Percentiles rank a stretch among this genome's conserved stretches.
Conservation (phyloP, 768 basidiomycete genomes). For the Tylopilus subfusipes region DNA sequence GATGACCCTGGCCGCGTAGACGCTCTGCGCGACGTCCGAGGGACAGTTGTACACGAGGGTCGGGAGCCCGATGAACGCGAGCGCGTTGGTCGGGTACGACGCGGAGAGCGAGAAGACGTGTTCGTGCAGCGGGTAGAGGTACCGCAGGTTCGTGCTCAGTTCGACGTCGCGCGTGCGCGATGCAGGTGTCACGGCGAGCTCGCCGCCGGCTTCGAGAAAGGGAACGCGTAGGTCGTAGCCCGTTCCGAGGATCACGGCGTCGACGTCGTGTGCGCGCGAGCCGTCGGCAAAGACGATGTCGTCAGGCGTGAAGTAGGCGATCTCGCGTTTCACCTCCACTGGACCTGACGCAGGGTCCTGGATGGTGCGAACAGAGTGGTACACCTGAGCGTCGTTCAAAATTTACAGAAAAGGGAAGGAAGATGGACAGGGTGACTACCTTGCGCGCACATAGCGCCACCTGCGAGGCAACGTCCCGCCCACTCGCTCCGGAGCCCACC, state of each 20-base stretch:
- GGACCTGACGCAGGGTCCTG: constrained; percentile 12
- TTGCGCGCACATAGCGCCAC: constrained; percentile 37
- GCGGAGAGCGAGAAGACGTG: constrained; percentile 53
- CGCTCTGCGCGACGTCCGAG: constrained; percentile 47
- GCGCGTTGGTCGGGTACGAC: constrained; percentile 2
- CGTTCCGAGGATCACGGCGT: constrained; percentile 50
- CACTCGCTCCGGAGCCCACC: constrained; percentile 46
- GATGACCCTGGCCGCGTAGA: constrained; percentile 45
- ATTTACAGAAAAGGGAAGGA: neutral
- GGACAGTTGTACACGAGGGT: constrained; percentile 46
- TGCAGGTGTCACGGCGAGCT: constrained; percentile 16
- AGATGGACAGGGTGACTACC: constrained; percentile 30
- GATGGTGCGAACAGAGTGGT: constrained; percentile 36
- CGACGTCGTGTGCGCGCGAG: constrained; percentile 36
- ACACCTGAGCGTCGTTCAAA: constrained; percentile 20
- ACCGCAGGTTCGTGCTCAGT: constrained; percentile 48
- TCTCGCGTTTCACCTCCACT: constrained; percentile 39
- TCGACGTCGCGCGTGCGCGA: constrained; percentile 8
- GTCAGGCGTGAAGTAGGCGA: constrained; percentile 45
- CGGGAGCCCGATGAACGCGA: constrained; percentile 32
- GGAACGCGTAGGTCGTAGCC: constrained; percentile 54
- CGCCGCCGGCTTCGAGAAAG: constrained; percentile 38
- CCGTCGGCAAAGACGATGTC: constrained; percentile 49
- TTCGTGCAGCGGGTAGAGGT: constrained; percentile 52
- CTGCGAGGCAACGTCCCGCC: constrained; percentile 46